Conservation (phyloP, 148 eudicot species). For the Camellia sinensis region DNA sequence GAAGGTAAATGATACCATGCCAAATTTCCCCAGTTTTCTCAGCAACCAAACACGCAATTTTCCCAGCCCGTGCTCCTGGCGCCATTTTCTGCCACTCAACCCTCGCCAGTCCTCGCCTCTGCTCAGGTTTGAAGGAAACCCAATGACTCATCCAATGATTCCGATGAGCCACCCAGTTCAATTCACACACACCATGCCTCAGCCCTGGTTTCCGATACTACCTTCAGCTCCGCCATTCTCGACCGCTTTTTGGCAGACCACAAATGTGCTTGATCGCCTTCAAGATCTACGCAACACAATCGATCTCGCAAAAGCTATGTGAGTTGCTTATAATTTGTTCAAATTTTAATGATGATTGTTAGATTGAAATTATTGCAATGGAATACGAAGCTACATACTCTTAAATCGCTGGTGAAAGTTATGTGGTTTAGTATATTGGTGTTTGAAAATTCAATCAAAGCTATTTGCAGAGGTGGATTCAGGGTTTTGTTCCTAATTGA, state of each 20-base stretch:
- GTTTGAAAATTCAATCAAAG: not conserved
- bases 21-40: not conserved
- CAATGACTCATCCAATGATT: constrained; percentile 28
- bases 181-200: constrained; percentile 22
- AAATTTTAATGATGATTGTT: not conserved
- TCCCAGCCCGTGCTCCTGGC: not conserved
- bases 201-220: constrained; percentile 42
- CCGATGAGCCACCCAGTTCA: constrained; percentile 40
- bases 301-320: constrained; percentile 70
- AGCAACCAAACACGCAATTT: not conserved
- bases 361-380: too few relatives aligned
- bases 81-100: not conserved
- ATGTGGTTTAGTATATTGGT: not conserved
- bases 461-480: too few relatives aligned
- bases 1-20: too few relatives aligned
- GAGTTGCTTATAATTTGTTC: constrained; percentile 15
- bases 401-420: not conserved
- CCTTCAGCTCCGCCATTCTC: constrained; percentile 68
- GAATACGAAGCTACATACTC: too few relatives aligned
- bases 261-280: constrained; percentile 51
- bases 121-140: not conserved
- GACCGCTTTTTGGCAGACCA: constrained; percentile 54
- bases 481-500: too few relatives aligned
- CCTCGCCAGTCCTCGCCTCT: not conserved
- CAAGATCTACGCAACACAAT: constrained; percentile 51